A percentile compares a stretch with the other conserved stretches of the same genome.
These are phyloP conservation scores for Alternaria incomplexa DNA, from an alignment of 2,329 filamentous ascomycete genomes.

Conservation along the genomic window DNA sequence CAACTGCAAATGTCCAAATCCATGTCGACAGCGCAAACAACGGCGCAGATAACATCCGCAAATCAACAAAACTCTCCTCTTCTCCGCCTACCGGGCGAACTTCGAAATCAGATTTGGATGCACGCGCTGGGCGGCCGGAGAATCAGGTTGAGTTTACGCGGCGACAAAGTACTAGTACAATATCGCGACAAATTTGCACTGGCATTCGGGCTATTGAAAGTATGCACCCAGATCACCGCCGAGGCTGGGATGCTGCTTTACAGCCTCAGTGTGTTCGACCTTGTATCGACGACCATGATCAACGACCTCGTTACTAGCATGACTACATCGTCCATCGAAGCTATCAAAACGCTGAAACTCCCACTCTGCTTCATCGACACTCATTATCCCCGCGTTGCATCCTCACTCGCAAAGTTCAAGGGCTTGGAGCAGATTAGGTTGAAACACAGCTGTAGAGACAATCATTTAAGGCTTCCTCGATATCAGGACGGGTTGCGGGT, in stretches of 20 bases:
- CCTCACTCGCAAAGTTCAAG: neutral
- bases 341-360: neutral
- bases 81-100: neutral
- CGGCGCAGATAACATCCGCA: neutral
- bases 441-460: neutral
- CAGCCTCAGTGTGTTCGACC: neutral
- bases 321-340: neutral
- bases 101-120: neutral
- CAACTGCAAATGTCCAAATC: neutral
- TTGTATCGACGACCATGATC: neutral
- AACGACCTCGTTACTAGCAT: neutral
- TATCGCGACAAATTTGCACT: neutral
- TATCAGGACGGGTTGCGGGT: neutral
- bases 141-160: neutral
- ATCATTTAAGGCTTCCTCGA: neutral
- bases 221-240: neutral
- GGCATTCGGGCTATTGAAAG: neutral
- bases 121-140: neutral
- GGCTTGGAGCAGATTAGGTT: neutral
- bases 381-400: neutral
- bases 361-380: neutral
- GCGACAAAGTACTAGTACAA: neutral
- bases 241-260: neutral
- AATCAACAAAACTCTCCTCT: neutral
- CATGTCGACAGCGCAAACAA: neutral